A percentile compares a stretch with the other conserved stretches of the same genome.
phyloP scores from a whole-genome alignment of 106 monocot species.

The Platanthera zijinensis region DNA sequence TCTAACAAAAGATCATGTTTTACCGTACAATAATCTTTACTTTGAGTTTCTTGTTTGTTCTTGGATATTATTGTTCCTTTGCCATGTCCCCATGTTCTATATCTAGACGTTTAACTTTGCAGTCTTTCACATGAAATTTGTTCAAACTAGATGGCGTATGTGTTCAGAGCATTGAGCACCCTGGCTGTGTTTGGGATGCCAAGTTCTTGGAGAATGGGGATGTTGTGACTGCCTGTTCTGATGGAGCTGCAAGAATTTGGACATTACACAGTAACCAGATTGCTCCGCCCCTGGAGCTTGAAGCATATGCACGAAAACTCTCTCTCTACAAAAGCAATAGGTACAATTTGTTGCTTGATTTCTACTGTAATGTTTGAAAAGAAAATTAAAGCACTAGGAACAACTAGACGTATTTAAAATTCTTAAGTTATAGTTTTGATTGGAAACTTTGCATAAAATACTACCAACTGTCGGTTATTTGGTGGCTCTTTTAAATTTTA shows the following conservation, averaged over 20 bases:
- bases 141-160: constrained; percentile 66
- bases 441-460: neutral
- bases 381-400: neutral
- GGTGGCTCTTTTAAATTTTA: neutral
- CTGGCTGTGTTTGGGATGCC: constrained; percentile 96
- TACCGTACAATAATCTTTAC: neutral
- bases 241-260: constrained; percentile 77
- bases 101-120: neutral
- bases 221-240: constrained; percentile 90
- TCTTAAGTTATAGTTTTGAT: neutral
- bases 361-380: neutral
- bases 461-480: neutral
- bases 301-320: constrained; percentile 53
- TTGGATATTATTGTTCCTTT: neutral
- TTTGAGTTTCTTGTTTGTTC: neutral
- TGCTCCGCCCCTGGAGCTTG: constrained; percentile 43
- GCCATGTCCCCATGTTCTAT: neutral
- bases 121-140: constrained; percentile 4
- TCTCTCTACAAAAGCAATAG: constrained; percentile 57
- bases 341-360: constrained; percentile 19
- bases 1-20: neutral
- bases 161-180: constrained; percentile 90
- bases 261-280: constrained; percentile 35
- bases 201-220: constrained; percentile 95
- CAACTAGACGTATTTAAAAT: neutral